A percentile compares a stretch with the other conserved stretches of the same genome.
Conservation (phyloP, 768 basidiomycete genomes). For the Trametes meyenii region DNA sequence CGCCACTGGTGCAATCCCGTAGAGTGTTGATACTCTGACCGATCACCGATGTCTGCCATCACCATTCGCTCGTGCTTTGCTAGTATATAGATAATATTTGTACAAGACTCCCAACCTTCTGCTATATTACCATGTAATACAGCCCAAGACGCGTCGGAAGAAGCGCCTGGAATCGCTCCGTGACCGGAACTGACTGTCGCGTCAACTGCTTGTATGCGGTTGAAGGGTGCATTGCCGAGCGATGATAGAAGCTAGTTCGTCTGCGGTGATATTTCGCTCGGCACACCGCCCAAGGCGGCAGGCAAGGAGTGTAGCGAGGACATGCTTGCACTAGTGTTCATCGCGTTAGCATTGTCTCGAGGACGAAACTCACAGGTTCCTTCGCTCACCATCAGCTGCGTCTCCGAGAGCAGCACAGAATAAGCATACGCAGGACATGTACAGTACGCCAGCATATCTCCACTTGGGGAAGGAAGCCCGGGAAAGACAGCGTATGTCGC, state of each 20-base stretch:
- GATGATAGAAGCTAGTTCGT: slow-evolving; percentile 53
- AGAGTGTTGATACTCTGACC: too few species aligned
- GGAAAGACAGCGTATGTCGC: slow-evolving; percentile 60
- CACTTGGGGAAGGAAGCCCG: slow-evolving; percentile 38
- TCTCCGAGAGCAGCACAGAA: slow-evolving; percentile 59
- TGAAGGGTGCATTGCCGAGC: slow-evolving; percentile 27
- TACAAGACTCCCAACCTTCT: neutral
- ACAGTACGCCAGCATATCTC: slow-evolving; percentile 51
- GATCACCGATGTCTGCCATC: neutral
- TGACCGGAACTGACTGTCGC: too few species aligned
- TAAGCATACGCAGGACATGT: slow-evolving; percentile 75
- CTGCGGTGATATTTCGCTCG: slow-evolving; percentile 48
- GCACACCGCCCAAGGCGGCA: slow-evolving; percentile 52
- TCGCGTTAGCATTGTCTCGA: neutral
- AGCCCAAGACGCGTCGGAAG: too few species aligned
- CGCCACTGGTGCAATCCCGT: too few species aligned
- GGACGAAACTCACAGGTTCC: neutral
- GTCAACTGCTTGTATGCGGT: neutral
- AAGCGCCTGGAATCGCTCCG: too few species aligned
- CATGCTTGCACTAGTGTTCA: slow-evolving; percentile 70
- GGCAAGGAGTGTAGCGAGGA: slow-evolving; percentile 68
- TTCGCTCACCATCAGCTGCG: slow-evolving; percentile 62
- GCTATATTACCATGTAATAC: too few species aligned
- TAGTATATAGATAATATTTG: neutral
- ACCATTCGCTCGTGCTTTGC: neutral